phyloP scores from a whole-genome alignment of 2,329 filamentous ascomycete genomes.

The Monilinia laxa region DNA sequence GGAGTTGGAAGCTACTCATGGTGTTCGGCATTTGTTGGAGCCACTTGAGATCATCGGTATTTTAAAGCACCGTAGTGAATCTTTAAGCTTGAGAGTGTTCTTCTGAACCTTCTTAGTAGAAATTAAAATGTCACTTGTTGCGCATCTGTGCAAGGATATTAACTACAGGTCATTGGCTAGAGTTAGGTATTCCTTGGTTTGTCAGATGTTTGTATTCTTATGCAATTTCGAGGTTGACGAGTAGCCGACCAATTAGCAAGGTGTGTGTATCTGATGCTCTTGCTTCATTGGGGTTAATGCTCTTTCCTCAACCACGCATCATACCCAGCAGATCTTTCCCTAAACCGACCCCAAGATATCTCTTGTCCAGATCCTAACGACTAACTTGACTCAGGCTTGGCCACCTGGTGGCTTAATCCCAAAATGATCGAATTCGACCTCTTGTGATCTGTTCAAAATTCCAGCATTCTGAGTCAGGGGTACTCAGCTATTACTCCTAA shows the following conservation, averaged over 20 bases:
- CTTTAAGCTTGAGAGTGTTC: too few relatives aligned
- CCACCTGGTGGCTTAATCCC: too few relatives aligned
- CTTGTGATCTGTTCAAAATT: background rate
- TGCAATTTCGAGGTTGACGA: background rate
- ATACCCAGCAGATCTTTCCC: background rate
- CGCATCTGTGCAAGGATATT: background rate
- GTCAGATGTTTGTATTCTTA: background rate
- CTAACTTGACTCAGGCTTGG: too few relatives aligned
- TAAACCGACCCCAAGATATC: too few relatives aligned
- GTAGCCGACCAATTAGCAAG: background rate
- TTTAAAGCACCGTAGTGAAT: too few relatives aligned
- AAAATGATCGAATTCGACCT: too few relatives aligned
- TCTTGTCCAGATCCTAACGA: too few relatives aligned
- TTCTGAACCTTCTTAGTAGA: too few relatives aligned
- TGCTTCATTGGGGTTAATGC: background rate
- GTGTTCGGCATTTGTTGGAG: too few relatives aligned
- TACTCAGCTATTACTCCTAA: background rate
- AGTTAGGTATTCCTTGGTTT: background rate
- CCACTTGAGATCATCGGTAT: too few relatives aligned
- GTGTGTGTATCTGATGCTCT: background rate
- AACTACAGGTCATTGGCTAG: too few relatives aligned
- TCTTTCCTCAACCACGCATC: background rate
- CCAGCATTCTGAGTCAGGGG: background rate
- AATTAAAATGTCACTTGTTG: background rate
- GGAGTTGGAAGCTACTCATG: too few relatives aligned